A percentile compares a stretch with the other conserved stretches of the same genome.
Conservation (phyloP, 2,329 filamentous ascomycete species). For the Pleomassaria siparia region DNA sequence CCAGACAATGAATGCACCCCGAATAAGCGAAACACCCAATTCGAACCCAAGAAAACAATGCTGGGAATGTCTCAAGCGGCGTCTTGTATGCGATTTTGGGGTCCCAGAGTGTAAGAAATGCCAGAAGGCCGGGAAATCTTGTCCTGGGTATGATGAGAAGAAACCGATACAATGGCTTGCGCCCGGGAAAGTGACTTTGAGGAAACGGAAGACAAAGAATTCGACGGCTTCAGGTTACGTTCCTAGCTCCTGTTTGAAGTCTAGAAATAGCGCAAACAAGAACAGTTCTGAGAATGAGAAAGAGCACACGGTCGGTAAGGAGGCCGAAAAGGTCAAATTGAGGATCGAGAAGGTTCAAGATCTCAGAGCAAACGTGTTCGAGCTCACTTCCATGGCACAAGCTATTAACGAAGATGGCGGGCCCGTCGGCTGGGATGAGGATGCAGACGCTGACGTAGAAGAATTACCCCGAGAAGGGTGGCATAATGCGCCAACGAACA, state of each 20-base stretch:
- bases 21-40: conserved; percentile 12
- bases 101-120: conserved; percentile 36
- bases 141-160: conserved; percentile 34
- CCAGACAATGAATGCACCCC: conserved; percentile 12
- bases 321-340: no score
- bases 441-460: background rate
- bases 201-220: conserved; percentile 9
- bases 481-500: no score
- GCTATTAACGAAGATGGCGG: background rate
- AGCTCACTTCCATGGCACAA: background rate
- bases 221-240: no score
- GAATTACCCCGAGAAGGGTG: background rate
- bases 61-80: conserved; percentile 36
- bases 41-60: conserved; percentile 30
- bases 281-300: background rate
- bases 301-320: no score
- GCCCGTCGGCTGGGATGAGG: background rate
- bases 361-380: background rate
- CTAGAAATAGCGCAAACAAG: background rate
- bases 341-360: background rate
- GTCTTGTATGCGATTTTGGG: conserved; percentile 37
- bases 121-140: conserved; percentile 28
- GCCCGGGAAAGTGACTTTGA: conserved; percentile 32
- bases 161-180: conserved; percentile 38
- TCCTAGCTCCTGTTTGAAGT: no score